These are phyloP conservation scores for Chrysanthemum lavandulifolium DNA, from an alignment of 129 eudicot species.

Conservation along the genomic window DNA sequence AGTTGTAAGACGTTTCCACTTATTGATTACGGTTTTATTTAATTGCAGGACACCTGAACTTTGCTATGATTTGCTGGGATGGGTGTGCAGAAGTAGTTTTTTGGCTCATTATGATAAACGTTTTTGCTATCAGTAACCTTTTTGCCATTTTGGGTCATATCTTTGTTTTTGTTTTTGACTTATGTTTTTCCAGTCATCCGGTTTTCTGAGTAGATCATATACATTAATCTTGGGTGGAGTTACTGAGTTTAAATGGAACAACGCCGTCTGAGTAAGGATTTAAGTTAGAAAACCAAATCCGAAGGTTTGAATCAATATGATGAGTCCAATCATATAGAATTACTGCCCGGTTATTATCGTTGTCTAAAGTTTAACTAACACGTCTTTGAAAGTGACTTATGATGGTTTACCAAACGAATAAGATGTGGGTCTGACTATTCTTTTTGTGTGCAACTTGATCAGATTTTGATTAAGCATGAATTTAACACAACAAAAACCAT, in stretches of 20 bases:
- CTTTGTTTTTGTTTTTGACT: neutral
- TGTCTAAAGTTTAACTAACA: too few species aligned
- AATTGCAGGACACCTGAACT: constrained; percentile 17
- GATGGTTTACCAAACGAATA: too few species aligned
- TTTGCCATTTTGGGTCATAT: neutral
- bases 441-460: too few species aligned
- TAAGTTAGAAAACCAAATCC: too few species aligned
- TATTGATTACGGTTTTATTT: constrained; percentile 8
- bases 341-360: too few species aligned
- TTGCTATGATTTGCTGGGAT: constrained; percentile 9
- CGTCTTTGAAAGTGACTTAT: too few species aligned
- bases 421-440: too few species aligned
- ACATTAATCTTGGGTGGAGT: neutral
- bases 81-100: neutral
- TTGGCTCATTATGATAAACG: neutral
- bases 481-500: too few species aligned
- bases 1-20: neutral
- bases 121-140: neutral
- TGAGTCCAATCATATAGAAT: too few species aligned
- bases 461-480: too few species aligned
- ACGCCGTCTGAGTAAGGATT: too few species aligned
- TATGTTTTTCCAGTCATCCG: neutral
- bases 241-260: neutral
- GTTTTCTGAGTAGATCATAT: neutral
- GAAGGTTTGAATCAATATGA: too few species aligned